Conservation (phyloP, 1,284 basidiomycete species). For the Golubevia pallescens region DNA sequence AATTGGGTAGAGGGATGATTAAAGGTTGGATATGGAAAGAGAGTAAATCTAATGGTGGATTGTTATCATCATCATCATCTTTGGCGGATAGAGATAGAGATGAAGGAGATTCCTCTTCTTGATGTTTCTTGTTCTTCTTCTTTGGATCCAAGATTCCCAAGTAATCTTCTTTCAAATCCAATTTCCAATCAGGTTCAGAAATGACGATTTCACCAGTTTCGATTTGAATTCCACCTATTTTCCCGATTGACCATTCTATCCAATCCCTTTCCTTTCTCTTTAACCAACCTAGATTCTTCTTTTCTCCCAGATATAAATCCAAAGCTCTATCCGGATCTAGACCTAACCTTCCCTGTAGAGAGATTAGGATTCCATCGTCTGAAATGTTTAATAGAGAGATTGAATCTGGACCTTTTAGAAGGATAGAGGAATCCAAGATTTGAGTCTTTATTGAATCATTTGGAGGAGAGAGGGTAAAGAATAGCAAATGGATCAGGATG, state of each 20-base stretch:
- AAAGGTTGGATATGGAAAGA: constrained; percentile 48
- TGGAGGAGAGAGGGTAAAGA: constrained; percentile 32
- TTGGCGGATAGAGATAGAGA: not conserved
- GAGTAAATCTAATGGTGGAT: constrained; percentile 32
- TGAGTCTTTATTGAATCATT: constrained; percentile 27
- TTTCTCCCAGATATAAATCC: constrained; percentile 43
- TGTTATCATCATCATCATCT: not conserved
- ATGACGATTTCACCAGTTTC: constrained; percentile 41
- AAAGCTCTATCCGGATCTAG: constrained; percentile 46
- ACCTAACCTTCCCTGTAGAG: constrained; percentile 45
- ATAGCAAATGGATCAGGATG: constrained; percentile 29
- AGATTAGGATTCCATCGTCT: constrained; percentile 38
- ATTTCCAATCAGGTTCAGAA: constrained; percentile 24
- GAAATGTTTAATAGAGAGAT: constrained; percentile 42
- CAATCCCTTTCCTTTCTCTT: constrained; percentile 39
- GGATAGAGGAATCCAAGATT: constrained; percentile 40
- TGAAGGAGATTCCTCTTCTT: too few relatives aligned
- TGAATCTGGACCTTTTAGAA: constrained; percentile 44
- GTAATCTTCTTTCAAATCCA: constrained; percentile 10
- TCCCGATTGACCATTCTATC: constrained; percentile 47
- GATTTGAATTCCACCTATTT: constrained; percentile 43
- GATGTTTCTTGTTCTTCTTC: too few relatives aligned
- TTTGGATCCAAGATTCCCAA: not conserved
- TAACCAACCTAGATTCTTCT: constrained; percentile 30
- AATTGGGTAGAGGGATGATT: constrained; percentile 36